Evolutionary conservation across 176 grass and related monocot genomes (phyloP), one percentile per base, ranked within the genome.

Genomic region (Oryza meyeriana): DNA sequence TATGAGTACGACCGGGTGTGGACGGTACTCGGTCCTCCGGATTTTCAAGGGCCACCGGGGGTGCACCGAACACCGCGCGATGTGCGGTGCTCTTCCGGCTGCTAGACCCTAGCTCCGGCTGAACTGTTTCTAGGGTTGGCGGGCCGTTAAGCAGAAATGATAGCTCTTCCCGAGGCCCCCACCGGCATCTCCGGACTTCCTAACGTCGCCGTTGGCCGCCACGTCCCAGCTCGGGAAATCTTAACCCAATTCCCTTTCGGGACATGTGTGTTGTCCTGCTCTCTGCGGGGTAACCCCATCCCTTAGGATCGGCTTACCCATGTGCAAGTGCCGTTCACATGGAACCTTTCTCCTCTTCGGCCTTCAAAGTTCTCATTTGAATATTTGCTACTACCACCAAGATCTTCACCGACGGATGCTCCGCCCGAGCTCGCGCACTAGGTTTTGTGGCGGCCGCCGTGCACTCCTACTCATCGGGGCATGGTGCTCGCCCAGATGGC

Each of bases 351-450:
- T 74, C 84, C 91, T 90, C 87, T 93, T 90, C 85, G 81, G 87
- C 87, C 91, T 90, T 93, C 87, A 93, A 90, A 90, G 81, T 93
- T 90, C 81, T 90, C 85, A 88, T 93, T 93, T 93, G 87, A 93
- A 93, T 93, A 93, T 93, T 93, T 90, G 84, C 87, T 87, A 83
- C 91, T 93, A 89, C 87, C 90, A 92, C 90, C 84, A 92, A 89
- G 90, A 92, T 92, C 84, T 72, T 76, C 91, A 87, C 76, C 76
- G 91, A 87, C 80, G 80, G 84, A 55, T 84, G 87, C 87, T 92
- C 69, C 64, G 84, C 84, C 87, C 79, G 64, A 79, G 83, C 90
- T 92, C 87, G 26, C 79, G 83, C 86, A 86, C 87, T 25, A 20
- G 79, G 90, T 89, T 92, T 92, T 84, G 90, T 69, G 7, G 86